phyloP scores from a whole-genome alignment of 306 rosid species.

The Cucurbita argyrosperma region DNA sequence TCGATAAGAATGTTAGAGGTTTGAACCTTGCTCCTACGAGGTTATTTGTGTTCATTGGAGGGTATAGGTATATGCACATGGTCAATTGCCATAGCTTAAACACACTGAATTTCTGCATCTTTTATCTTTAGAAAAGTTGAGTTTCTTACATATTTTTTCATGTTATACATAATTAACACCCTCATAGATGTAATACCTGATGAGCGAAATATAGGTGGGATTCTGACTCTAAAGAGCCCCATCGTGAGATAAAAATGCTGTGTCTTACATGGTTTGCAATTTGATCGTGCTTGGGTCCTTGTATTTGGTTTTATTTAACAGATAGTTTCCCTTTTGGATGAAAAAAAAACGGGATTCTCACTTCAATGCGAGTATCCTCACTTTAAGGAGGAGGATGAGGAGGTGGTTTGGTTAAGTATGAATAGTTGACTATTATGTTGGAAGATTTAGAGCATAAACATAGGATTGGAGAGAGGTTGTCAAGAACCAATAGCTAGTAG shows the following conservation, averaged over 20 bases:
- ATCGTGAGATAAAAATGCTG: neutral
- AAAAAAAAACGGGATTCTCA: neutral
- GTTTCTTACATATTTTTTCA: slow-evolving; percentile 1
- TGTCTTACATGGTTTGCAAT: neutral
- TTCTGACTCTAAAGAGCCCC: neutral
- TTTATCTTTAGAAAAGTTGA: neutral
- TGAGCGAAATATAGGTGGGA: neutral
- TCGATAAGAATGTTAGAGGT: neutral
- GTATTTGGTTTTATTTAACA: neutral
- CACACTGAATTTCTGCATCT: neutral
- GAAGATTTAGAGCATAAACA: neutral
- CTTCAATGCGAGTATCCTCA: neutral
- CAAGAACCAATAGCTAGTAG: neutral
- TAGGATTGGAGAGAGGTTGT: neutral
- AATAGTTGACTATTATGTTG: neutral
- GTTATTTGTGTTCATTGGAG: neutral
- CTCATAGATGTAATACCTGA: neutral
- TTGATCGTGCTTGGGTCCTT: neutral
- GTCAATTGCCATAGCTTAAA: neutral
- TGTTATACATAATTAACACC: neutral
- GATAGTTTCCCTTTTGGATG: neutral
- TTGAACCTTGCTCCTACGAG: neutral
- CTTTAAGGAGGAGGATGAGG: neutral
- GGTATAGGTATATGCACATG: neutral
- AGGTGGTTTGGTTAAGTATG: no score